Percentiles rank a stretch among this genome's conserved stretches.
phyloP scores from a whole-genome alignment of 1,139 yeast genomes.

The Tardiomyces digboiensis region DNA sequence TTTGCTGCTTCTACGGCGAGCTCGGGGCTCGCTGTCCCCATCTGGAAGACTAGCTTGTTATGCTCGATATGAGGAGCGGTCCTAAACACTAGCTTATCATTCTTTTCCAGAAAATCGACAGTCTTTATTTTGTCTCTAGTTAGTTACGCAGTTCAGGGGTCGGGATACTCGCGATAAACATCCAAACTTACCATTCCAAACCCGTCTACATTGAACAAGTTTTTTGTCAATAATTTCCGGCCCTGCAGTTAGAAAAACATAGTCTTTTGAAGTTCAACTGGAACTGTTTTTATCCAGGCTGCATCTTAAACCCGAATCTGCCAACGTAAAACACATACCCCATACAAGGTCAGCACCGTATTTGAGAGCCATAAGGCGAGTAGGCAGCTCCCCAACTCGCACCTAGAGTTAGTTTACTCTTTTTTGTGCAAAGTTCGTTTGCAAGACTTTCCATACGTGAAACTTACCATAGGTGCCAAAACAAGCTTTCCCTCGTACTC shows the following conservation, averaged over 20 bases:
- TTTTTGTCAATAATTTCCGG: constrained; percentile 92
- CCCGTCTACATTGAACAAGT: constrained; percentile 57
- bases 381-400: constrained; percentile 89
- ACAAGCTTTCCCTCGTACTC: constrained; percentile 56
- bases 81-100: constrained; percentile 50
- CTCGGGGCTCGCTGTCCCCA: constrained; percentile 80
- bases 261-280: neutral
- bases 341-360: constrained; percentile 94
- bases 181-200: too few relatives aligned
- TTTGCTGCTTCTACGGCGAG: constrained; percentile 84
- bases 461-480: constrained; percentile 71
- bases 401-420: constrained; percentile 20
- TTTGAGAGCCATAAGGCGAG: constrained; percentile 64
- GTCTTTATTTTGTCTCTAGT: constrained; percentile 31
- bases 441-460: too few relatives aligned
- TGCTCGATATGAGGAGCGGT: constrained; percentile 56
- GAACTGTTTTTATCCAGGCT: neutral
- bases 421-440: too few relatives aligned
- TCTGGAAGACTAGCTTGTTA: constrained; percentile 67
- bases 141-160: too few relatives aligned
- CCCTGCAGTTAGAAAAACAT: constrained; percentile 14
- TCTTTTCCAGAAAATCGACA: constrained; percentile 29
- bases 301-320: too few relatives aligned
- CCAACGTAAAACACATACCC: constrained; percentile 32
- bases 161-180: constrained; percentile 26